phyloP scores from a whole-genome alignment of 352 stramenopile species.

The Pythium dissimile region DNA sequence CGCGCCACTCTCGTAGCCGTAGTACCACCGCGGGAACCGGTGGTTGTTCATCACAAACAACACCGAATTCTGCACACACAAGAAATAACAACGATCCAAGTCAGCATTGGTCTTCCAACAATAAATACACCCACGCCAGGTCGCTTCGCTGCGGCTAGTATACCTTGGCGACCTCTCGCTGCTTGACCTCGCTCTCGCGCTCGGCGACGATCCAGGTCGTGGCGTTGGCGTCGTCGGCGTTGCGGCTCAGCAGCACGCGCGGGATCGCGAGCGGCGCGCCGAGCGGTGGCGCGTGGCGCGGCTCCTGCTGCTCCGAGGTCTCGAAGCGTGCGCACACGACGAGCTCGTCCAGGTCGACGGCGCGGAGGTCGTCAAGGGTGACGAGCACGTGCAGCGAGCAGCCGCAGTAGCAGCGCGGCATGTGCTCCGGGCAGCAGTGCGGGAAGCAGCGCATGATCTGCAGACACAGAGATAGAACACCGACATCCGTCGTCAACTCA shows the following conservation, averaged over 20 bases:
- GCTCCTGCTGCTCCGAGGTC: conserved; percentile 5
- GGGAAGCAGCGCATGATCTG: conserved; percentile 34
- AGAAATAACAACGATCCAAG: not conserved
- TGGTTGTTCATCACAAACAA: conserved; percentile 52
- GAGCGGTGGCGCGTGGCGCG: not conserved
- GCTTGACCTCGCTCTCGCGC: conserved; percentile 33
- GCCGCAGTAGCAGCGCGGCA: conserved; percentile 28
- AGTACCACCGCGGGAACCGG: conserved; percentile 47
- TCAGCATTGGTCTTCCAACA: not conserved
- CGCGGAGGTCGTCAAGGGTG: not conserved
- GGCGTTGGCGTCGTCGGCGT: conserved; percentile 14
- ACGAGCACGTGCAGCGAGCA: conserved; percentile 24
- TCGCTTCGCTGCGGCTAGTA: too few species aligned
- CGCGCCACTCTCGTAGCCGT: conserved; percentile 46
- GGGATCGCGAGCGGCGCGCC: conserved; percentile 1
- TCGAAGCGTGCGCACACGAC: conserved; percentile 14
- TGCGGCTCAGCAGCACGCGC: not conserved
- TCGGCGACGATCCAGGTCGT: conserved; percentile 36
- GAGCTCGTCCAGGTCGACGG: not conserved
- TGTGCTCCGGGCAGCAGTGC: conserved; percentile 31
- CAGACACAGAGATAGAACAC: not conserved
- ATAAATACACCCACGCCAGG: not conserved
- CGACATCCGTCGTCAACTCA: too few species aligned
- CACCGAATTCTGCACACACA: conserved; percentile 24
- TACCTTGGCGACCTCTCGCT: conserved; percentile 28